These are phyloP conservation scores for Metrosideros polymorpha DNA, from an alignment of 441 rosid genomes.

Conservation along the genomic window DNA sequence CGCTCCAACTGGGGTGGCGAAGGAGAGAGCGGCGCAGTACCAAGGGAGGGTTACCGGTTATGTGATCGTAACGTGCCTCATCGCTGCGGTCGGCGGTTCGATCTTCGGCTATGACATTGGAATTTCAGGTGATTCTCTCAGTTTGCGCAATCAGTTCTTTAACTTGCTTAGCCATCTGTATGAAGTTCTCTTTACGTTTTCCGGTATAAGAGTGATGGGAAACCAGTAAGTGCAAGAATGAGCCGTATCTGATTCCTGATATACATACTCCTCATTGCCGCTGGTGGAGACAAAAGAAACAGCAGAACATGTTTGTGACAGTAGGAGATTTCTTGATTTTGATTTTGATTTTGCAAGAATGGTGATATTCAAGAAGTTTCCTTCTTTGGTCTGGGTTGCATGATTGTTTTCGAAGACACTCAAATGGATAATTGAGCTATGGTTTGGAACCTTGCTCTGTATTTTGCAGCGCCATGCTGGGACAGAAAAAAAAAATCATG, in stretches of 20 bases:
- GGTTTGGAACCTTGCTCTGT: neutral
- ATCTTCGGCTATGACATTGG: conserved; percentile 92
- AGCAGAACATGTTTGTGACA: neutral
- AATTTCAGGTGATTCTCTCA: conserved; percentile 47
- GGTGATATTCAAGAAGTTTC: neutral
- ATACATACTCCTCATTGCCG: neutral
- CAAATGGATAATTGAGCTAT: neutral
- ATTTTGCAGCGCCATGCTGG: neutral
- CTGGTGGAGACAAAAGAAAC: neutral
- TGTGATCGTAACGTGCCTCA: conserved; percentile 56
- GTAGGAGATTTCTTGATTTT: neutral
- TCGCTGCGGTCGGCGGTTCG: conserved; percentile 82
- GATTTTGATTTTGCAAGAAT: neutral
- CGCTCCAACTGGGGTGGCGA: conserved; percentile 67
- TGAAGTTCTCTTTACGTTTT: neutral
- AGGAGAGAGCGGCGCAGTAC: conserved; percentile 73
- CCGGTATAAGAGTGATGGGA: neutral
- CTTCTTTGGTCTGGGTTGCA: neutral
- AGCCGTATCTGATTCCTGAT: neutral
- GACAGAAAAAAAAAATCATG: neutral
- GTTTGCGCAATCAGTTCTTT: neutral
- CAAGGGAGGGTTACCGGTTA: conserved; percentile 61
- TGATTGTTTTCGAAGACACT: neutral
- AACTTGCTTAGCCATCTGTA: neutral
- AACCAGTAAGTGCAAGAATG: neutral